Evolutionary conservation across 2,329 filamentous ascomycete species (phyloP), one percentile per base, ranked within the genome.

Genomic region (Fusarium falciforme): DNA sequence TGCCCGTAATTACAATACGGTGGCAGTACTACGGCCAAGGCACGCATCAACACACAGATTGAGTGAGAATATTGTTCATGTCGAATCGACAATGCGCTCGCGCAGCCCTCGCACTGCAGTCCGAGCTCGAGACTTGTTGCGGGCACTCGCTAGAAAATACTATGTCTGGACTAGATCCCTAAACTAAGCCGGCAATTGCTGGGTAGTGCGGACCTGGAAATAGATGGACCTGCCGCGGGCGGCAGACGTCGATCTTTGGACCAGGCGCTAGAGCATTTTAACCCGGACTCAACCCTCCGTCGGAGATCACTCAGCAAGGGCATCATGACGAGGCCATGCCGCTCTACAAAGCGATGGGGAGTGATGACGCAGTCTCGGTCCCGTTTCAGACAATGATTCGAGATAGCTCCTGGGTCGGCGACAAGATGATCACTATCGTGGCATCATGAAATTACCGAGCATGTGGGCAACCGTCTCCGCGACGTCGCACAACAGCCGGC

Each of bases 191-290:
- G 75, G 76, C 76, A 78, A 68, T 78, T 76, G 71, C 42, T 64
- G 25, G 67, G 66, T 66, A 71, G 73, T 63, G 68, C 69, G 65
- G 70, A 64, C 66, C 70, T 73, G 62, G 72, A 66, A 70, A 68
- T 73, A 75, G 65, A 70, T 57, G 63, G 74, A 75, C 70, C 68
- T 77, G 70, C 74, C 76, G 76, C 72, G 74, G 69, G 73, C 76
- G 76, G 74, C 76, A 78, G 72, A 77, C 73, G 76, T 78, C 74
- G 76, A 78, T 78, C 76, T 70, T 68, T 65, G 71, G 66, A 44
- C 66, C 61, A 68, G 59, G 74, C 72, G 74, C 74, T 78, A 77
- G 64, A 74, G 64, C 67, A 58, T 59, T 54, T 22, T 17, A 35
- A 57, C 52, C 72, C 72, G 72, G 72, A 75, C 66, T 75, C 68